A percentile compares a stretch with the other conserved stretches of the same genome.
Evolutionary conservation across 1,284 basidiomycete genomes (phyloP).

Genomic region (Rhizopogon parksii): DNA sequence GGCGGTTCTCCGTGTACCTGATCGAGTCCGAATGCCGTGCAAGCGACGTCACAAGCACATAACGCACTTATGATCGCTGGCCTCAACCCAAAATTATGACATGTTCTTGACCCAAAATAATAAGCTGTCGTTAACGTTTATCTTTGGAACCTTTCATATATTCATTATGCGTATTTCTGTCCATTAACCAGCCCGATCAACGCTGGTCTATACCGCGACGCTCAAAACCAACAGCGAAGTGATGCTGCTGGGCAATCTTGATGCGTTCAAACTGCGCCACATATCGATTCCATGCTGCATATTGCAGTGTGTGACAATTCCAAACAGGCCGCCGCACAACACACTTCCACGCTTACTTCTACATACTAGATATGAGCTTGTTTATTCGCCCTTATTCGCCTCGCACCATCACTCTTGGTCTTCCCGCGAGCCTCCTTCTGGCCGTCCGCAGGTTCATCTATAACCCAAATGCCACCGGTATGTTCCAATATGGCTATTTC

Average conservation of each 20-base stretch:
- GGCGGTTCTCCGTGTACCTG: conserved; percentile 19
- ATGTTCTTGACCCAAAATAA: conserved; percentile 19
- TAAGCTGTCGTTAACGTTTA: conserved; percentile 6
- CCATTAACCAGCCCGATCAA: conserved; percentile 17
- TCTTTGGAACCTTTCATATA: conserved; percentile 6
- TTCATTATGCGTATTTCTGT: conserved; percentile 13
- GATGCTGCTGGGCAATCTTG: not conserved
- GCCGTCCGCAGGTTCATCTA: conserved; percentile 27
- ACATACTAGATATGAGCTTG: conserved; percentile 4
- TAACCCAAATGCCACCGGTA: conserved; percentile 10
- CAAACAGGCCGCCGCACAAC: conserved; percentile 19
- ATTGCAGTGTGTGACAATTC: conserved; percentile 9
- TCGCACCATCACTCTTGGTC: conserved; percentile 13
- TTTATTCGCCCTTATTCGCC: conserved; percentile 9
- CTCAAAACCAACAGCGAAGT: not conserved
- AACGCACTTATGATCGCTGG: conserved; percentile 9
- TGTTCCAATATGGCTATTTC: conserved; percentile 11
- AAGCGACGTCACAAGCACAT: conserved; percentile 21
- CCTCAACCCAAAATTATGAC: conserved; percentile 5
- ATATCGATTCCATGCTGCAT: conserved; percentile 9
- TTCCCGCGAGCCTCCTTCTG: conserved; percentile 24
- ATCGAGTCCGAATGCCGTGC: conserved; percentile 16
- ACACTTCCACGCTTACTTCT: conserved; percentile 16
- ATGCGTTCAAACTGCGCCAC: conserved; percentile 1
- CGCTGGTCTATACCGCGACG: not conserved